Percentiles rank a stretch among this genome's conserved stretches.
Evolutionary conservation across 2,329 filamentous ascomycete species (phyloP).

Genomic region (Colletotrichum noveboracense): DNA sequence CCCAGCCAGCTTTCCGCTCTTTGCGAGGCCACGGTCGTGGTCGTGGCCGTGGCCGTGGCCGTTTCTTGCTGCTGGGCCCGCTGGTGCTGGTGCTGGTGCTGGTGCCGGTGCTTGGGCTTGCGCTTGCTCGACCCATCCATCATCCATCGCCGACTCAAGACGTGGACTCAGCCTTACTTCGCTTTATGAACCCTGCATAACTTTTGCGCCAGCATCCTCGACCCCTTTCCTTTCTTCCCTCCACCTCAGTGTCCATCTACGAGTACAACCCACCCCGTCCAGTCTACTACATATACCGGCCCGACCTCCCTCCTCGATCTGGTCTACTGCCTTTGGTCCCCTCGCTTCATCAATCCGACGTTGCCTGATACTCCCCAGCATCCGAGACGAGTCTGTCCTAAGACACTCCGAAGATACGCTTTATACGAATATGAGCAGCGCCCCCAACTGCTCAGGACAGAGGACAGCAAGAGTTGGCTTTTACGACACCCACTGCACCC

Average conservation of each 20-base stretch:
- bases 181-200: slow-evolving; percentile 8
- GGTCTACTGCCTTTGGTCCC: background rate
- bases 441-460: slow-evolving; percentile 22
- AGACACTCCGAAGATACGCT: background rate
- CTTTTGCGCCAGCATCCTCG: background rate
- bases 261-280: background rate
- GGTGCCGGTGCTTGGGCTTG: background rate
- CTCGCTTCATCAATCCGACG: background rate
- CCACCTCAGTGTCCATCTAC: background rate
- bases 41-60: background rate
- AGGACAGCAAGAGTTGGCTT: slow-evolving; percentile 24
- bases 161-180: slow-evolving; percentile 18
- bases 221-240: background rate
- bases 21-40: background rate
- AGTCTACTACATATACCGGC: slow-evolving; percentile 18
- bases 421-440: slow-evolving; percentile 23
- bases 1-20: slow-evolving; percentile 6
- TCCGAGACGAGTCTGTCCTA: background rate
- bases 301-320: slow-evolving; percentile 5
- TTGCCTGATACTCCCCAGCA: background rate
- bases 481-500: slow-evolving; percentile 5
- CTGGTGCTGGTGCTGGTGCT: background rate
- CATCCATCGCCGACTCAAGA: background rate
- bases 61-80: background rate
- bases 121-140: background rate